Percentiles rank a stretch among this genome's conserved stretches.
Evolutionary conservation across 345 rosid species (phyloP).

Genomic region (Populus simonii): DNA sequence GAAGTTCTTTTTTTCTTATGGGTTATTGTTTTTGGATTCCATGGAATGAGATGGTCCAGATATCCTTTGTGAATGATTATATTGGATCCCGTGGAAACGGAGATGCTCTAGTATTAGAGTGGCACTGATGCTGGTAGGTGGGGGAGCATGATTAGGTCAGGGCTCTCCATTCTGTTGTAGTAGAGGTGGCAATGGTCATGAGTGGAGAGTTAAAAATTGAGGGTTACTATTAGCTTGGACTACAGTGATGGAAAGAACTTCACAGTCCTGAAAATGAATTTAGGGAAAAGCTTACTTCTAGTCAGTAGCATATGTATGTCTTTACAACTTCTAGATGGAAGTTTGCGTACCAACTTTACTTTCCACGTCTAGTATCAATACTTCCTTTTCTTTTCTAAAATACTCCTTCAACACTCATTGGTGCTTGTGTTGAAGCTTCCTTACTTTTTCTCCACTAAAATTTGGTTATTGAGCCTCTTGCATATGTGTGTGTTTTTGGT

Average conservation of each 20-base stretch:
- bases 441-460: background rate
- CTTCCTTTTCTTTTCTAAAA: too few species aligned
- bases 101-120: background rate
- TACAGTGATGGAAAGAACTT: background rate
- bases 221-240: background rate
- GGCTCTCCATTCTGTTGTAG: background rate
- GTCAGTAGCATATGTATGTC: background rate
- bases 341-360: background rate
- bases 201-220: background rate
- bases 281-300: background rate
- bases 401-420: background rate
- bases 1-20: background rate
- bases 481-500: background rate
- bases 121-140: background rate
- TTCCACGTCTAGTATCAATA: background rate
- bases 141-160: background rate
- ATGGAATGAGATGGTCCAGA: background rate
- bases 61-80: background rate
- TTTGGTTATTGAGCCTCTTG: background rate
- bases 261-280: background rate
- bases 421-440: background rate
- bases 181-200: background rate
- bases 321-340: too few species aligned
- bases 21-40: background rate
- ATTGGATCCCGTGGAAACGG: background rate